Conservation (phyloP, 305 asterid species). For the Solanum hybrid region DNA sequence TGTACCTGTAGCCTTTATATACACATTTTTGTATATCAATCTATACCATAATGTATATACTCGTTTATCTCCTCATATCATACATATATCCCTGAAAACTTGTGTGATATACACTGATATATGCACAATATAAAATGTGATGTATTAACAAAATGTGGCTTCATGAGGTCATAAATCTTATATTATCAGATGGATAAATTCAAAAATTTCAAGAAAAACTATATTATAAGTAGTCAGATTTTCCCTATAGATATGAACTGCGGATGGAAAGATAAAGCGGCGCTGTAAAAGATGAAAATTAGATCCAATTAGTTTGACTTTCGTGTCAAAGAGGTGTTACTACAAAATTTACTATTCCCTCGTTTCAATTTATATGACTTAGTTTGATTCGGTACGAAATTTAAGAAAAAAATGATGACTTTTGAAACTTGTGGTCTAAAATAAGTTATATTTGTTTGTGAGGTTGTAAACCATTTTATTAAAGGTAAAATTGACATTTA, state of each 20-base stretch:
- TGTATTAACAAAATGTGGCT: not conserved
- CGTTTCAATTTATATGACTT: too few species aligned
- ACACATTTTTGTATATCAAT: not conserved
- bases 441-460: not conserved
- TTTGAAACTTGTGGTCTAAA: not conserved
- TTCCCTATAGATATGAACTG: not conserved
- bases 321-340: not conserved
- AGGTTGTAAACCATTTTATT: not conserved
- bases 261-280: not conserved
- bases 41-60: not conserved
- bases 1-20: not conserved
- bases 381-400: accelerated
- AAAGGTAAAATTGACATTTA: too few species aligned
- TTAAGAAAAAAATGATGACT: too few species aligned
- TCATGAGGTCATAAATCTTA: not conserved
- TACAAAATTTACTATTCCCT: not conserved
- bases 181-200: not conserved
- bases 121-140: not conserved
- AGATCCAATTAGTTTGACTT: not conserved
- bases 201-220: not conserved
- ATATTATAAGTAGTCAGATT: not conserved
- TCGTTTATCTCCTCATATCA: not conserved
- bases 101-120: not conserved
- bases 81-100: not conserved
- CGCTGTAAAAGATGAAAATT: not conserved